These are phyloP conservation scores for Harringtonia lauricola DNA, from an alignment of 2,329 filamentous ascomycete species.

Conservation along the genomic window DNA sequence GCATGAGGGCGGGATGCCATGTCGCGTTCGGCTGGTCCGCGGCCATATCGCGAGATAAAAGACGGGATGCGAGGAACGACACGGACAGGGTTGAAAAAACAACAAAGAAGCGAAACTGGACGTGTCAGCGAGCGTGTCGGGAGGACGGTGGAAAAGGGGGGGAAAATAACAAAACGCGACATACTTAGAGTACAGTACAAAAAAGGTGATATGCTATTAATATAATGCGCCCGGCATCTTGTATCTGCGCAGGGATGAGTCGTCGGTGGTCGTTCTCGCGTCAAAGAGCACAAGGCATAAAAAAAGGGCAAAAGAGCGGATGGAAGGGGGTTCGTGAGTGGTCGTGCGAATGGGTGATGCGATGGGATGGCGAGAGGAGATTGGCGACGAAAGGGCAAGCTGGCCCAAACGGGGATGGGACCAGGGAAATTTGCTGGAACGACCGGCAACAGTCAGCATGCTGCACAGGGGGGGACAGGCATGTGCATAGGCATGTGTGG, in stretches of 20 bases:
- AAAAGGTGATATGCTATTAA: neutral
- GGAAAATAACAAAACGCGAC: neutral
- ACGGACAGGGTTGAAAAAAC: neutral
- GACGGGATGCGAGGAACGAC: neutral
- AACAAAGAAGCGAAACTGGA: neutral
- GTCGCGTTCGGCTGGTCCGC: slow-evolving; percentile 30
- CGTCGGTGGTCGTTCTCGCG: neutral
- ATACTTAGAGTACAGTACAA: neutral
- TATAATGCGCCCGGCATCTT: slow-evolving; percentile 9
- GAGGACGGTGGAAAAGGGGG: neutral
- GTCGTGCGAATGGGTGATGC: neutral
- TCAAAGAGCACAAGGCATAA: neutral
- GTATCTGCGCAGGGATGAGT: neutral
- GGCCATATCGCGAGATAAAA: slow-evolving; percentile 22
- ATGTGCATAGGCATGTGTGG: no score
- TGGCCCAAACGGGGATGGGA: neutral
- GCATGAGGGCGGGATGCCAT: slow-evolving; percentile 43
- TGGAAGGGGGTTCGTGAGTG: no score
- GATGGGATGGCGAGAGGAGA: neutral
- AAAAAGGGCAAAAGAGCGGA: neutral
- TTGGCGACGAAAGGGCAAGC: neutral
- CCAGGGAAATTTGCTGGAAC: neutral
- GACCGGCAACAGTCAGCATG: neutral
- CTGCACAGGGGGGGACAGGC: neutral
- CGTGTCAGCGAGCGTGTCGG: neutral